Conservation (phyloP, 805 yeast species). For the Isabelozyma gotoi region DNA sequence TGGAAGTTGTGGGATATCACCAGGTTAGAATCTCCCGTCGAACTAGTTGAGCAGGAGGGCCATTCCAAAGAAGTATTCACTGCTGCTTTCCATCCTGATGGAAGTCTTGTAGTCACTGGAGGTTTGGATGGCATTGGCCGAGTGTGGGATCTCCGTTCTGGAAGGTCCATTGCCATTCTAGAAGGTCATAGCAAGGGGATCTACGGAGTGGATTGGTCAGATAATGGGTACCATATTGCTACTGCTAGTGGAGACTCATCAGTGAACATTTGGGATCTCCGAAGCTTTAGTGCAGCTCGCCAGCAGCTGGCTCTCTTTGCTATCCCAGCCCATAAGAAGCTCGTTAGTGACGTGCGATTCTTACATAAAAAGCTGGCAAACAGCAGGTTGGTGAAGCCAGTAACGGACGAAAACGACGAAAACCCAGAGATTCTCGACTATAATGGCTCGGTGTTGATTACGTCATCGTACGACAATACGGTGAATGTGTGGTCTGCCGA, state of each 20-base stretch:
- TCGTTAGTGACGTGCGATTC: constrained; percentile 67
- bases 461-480: constrained; percentile 71
- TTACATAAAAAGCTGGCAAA: constrained; percentile 19
- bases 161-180: constrained; percentile 57
- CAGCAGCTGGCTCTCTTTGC: constrained; percentile 38
- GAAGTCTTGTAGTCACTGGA: constrained; percentile 71
- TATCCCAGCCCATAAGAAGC: constrained; percentile 72
- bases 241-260: constrained; percentile 84
- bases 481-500: constrained; percentile 64
- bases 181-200: constrained; percentile 73
- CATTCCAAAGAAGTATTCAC: constrained; percentile 73
- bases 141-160: constrained; percentile 86
- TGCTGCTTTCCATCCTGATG: constrained; percentile 69
- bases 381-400: constrained; percentile 14
- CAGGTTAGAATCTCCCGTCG: constrained; percentile 29
- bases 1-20: constrained; percentile 86
- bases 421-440: constrained; percentile 28
- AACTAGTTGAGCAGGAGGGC: constrained; percentile 77
- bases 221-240: constrained; percentile 72
- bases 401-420: constrained; percentile 27
- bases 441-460: constrained; percentile 50
- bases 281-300: constrained; percentile 34
- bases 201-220: constrained; percentile 70
- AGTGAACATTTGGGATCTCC: constrained; percentile 83
- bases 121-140: constrained; percentile 74